Percentiles rank a stretch among this genome's conserved stretches.
Evolutionary conservation across 2,329 filamentous ascomycete genomes (phyloP).

Genomic region (Ceratocystiopsis sp.): DNA sequence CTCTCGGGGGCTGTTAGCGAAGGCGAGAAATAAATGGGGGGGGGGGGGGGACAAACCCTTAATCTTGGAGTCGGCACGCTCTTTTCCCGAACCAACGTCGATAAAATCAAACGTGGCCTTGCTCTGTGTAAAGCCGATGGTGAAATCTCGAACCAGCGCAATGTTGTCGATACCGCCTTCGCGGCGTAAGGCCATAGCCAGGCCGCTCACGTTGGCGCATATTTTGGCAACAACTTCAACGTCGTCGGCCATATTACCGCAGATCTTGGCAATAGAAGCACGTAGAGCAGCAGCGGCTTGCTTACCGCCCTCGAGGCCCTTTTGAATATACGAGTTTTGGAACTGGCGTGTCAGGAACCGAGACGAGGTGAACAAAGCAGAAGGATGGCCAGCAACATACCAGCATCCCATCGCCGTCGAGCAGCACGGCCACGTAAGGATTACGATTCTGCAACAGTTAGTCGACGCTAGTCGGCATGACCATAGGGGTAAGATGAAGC

Average conservation of each 20-base stretch:
- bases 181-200: slow-evolving; percentile 31
- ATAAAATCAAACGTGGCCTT: slow-evolving; percentile 45
- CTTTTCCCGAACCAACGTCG: slow-evolving; percentile 42
- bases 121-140: slow-evolving; percentile 40
- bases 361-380: not conserved
- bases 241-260: slow-evolving; percentile 29
- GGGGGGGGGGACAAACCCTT: slow-evolving; percentile 26
- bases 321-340: slow-evolving; percentile 33
- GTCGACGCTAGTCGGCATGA: not conserved
- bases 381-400: slow-evolving; percentile 18
- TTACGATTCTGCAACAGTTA: slow-evolving; percentile 28
- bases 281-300: slow-evolving; percentile 32
- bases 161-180: slow-evolving; percentile 28
- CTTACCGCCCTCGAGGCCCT: slow-evolving; percentile 38
- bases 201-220: slow-evolving; percentile 34
- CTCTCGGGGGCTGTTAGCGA: slow-evolving; percentile 24
- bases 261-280: slow-evolving; percentile 28
- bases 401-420: slow-evolving; percentile 47
- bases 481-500: no score
- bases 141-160: slow-evolving; percentile 36
- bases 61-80: slow-evolving; percentile 42
- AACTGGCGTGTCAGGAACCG: slow-evolving; percentile 26
- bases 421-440: slow-evolving; percentile 41
- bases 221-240: slow-evolving; percentile 39
- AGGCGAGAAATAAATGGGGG: not conserved